Percentiles rank a stretch among this genome's conserved stretches.
Conservation (phyloP, 345 rosid genomes). For the Salix exigua region DNA sequence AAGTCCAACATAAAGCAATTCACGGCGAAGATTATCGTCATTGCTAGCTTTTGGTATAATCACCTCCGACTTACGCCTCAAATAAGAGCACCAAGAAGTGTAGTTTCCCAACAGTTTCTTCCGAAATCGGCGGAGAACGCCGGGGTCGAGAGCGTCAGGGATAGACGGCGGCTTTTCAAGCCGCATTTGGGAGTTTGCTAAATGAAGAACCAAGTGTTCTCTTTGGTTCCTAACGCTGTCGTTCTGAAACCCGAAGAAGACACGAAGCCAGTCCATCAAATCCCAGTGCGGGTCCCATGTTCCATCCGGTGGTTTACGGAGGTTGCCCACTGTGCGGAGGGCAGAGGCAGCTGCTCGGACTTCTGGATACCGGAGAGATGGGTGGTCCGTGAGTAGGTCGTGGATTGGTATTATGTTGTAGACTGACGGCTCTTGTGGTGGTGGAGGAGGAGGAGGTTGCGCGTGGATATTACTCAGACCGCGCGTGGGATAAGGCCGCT, state of each 20-base stretch:
- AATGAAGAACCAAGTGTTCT: constrained; percentile 84
- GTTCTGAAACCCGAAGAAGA: constrained; percentile 62
- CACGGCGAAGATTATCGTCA: constrained; percentile 34
- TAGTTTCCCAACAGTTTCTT: constrained; percentile 60
- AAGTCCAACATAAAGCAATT: constrained; percentile 50
- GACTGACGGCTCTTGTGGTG: constrained; percentile 19
- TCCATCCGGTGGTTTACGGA: constrained; percentile 53
- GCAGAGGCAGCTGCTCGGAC: constrained; percentile 72
- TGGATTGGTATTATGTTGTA: constrained; percentile 85
- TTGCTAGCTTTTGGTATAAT: constrained; percentile 24
- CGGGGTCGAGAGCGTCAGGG: constrained; percentile 53
- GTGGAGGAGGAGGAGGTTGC: constrained; percentile 35
- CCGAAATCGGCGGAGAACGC: constrained; percentile 57
- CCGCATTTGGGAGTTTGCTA: constrained; percentile 88
- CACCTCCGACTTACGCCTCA: constrained; percentile 42
- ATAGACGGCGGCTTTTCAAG: constrained; percentile 43
- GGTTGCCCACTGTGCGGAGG: constrained; percentile 51
- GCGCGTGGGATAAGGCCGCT: constrained; percentile 19
- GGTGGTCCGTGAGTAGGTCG: constrained; percentile 60
- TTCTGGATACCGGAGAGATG: constrained; percentile 67
- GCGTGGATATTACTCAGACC: constrained; percentile 15
- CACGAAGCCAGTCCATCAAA: constrained; percentile 77
- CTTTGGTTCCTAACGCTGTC: constrained; percentile 82
- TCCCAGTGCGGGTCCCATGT: constrained; percentile 48
- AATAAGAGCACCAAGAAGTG: constrained; percentile 70